These are phyloP conservation scores for Mytilinidion resinicola DNA, from an alignment of 495 filamentous ascomycete species.

Conservation along the genomic window DNA sequence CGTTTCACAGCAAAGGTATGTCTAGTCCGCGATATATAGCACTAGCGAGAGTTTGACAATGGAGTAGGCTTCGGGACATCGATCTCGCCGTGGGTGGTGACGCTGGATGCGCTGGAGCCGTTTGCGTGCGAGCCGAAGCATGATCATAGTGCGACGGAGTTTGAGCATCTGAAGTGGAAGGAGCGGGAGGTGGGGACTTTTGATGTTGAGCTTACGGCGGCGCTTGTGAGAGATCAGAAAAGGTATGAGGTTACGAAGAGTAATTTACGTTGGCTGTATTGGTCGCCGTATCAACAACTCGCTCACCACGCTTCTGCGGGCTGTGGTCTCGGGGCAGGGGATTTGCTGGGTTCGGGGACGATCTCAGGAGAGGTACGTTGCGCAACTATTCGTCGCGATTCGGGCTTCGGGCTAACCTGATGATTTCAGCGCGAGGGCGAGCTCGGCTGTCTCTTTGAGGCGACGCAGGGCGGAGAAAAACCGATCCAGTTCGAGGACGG, in stretches of 20 bases:
- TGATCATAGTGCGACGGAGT: slow-evolving; percentile 20
- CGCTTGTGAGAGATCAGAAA: slow-evolving; percentile 17
- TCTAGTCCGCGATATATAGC: neutral
- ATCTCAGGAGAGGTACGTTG: slow-evolving; percentile 22
- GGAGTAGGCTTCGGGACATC: slow-evolving; percentile 27
- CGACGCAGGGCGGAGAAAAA: slow-evolving; percentile 16
- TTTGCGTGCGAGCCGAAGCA: slow-evolving; percentile 20
- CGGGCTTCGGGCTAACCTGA: no score
- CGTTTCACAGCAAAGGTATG: slow-evolving; percentile 30
- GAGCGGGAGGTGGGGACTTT: slow-evolving; percentile 11
- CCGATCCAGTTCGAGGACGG: slow-evolving; percentile 5
- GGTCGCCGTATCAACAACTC: slow-evolving; percentile 31
- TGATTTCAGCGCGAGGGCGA: slow-evolving; percentile 10
- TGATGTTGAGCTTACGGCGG: slow-evolving; percentile 23
- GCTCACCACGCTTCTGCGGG: slow-evolving; percentile 27
- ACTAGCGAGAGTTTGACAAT: neutral
- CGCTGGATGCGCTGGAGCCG: slow-evolving; percentile 27
- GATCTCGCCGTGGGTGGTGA: slow-evolving; percentile 29
- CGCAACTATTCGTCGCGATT: neutral
- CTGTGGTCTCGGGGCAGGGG: slow-evolving; percentile 25
- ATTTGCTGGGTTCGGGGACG: slow-evolving; percentile 30
- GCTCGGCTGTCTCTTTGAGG: slow-evolving; percentile 29
- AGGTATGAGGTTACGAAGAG: slow-evolving; percentile 12
- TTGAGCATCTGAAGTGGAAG: slow-evolving; percentile 24
- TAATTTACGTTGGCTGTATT: slow-evolving; percentile 28